Base-by-base conservation (phyloP, 2,329 filamentous ascomycete species). In the Orbilia blumenaviensis region DNA sequence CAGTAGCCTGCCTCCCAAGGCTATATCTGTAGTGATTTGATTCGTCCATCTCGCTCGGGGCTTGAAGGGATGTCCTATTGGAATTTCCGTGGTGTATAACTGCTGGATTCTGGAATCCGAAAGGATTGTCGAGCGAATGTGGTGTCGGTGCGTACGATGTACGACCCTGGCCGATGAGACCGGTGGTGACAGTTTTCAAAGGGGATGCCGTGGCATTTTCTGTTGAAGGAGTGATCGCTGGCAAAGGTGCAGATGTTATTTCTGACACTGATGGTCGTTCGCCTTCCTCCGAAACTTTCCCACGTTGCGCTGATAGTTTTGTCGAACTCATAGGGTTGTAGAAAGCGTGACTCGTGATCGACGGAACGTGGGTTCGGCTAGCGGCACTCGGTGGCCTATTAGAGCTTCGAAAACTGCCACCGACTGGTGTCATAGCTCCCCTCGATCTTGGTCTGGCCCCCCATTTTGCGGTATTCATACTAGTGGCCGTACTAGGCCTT, bases 321-420 rank as follows among this genome's bases (percentile, higher is more conserved):
- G 97, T 93, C 23, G 94, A 96, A 84, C 94, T 98, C 93, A 99
- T 96, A 41, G 95, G 95, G 21, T 91, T 91, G 82, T 96, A 97
- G 84, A 99, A 98, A 64, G 92, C 94, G 81, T 94, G 91, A 14
- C 93, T 93, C 1, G 93, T 91, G 63, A 99, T 85, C 1, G 91
- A 93, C 0, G 95, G 94, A 18, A 96, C 93, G 85, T 99, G 95
- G 44, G 92, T 95, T 81, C 90, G 88, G 81, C 90, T 93, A 50
- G 91, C 86, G 44, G 92, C 87, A 78, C 90, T 94, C 14, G 86
- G 86, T 63, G 86, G 90, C 78, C 87, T 87, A 79, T 83, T 75
- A 6, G 71, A 75, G 41, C 63, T 89, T 81, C 82, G 86, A 38
- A 79, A 69, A 56, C 79, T 80, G 10, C 79, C 78, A n/a, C 77